Evolutionary conservation across 1,284 basidiomycete species (phyloP).

Genomic region (Nidula niveotomentosa): DNA sequence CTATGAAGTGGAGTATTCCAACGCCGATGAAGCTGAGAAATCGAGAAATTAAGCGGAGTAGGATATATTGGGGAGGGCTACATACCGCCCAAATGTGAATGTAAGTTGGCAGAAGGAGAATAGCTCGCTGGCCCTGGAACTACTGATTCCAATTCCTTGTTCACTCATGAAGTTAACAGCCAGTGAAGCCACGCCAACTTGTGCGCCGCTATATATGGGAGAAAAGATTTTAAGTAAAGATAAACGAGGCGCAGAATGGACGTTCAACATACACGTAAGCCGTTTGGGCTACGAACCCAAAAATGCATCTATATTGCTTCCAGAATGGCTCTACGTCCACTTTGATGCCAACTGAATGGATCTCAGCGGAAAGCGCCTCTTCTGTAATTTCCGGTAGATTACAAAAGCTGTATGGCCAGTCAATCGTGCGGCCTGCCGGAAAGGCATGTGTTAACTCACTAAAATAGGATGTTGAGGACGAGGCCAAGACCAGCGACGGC

Average conservation of each 20-base stretch:
- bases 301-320: conserved; percentile 71
- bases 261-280: conserved; percentile 52
- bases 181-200: conserved; percentile 73
- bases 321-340: conserved; percentile 59
- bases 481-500: conserved; percentile 70
- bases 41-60: conserved; percentile 2
- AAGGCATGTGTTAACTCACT: conserved; percentile 32
- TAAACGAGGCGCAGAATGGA: too few relatives aligned
- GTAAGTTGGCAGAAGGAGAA: conserved; percentile 76
- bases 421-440: neutral
- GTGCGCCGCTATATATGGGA: conserved; percentile 51
- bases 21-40: conserved; percentile 58
- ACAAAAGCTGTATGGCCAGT: conserved; percentile 49
- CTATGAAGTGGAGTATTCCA: conserved; percentile 59
- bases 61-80: neutral
- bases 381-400: conserved; percentile 77
- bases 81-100: conserved; percentile 67
- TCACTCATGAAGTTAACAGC: conserved; percentile 72
- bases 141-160: conserved; percentile 56
- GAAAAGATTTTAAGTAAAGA: too few relatives aligned
- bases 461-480: conserved; percentile 67
- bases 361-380: conserved; percentile 55
- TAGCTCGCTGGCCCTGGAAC: conserved; percentile 56
- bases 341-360: conserved; percentile 40
- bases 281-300: conserved; percentile 75